Percentiles rank a stretch among this genome's conserved stretches.
These are phyloP conservation scores for Warburgia ugandensis DNA, from an alignment of 164 flowering plant genomes.

Conservation along the genomic window DNA sequence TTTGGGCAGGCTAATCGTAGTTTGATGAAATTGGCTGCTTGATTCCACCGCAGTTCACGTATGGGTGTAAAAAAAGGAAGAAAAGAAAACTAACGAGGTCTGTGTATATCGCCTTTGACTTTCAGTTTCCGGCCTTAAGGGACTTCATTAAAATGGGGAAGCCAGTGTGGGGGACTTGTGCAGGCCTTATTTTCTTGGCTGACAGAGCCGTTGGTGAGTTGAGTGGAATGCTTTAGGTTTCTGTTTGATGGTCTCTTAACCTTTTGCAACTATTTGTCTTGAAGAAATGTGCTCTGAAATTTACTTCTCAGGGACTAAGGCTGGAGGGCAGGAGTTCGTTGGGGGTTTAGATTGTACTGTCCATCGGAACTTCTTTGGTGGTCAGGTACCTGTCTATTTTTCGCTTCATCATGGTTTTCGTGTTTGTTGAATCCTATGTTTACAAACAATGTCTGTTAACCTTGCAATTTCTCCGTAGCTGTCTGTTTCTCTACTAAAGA, in stretches of 20 bases:
- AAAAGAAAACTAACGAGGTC: neutral
- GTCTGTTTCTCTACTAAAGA: too few relatives aligned
- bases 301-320: constrained; percentile 64
- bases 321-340: constrained; percentile 79
- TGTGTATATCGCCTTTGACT: neutral
- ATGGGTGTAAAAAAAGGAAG: neutral
- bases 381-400: constrained; percentile 53
- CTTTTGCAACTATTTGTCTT: neutral
- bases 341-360: constrained; percentile 94
- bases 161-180: constrained; percentile 99
- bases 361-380: constrained; percentile 89
- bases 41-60: neutral
- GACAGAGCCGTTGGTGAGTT: constrained; percentile 65
- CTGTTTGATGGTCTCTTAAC: neutral
- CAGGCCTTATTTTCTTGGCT: constrained; percentile 93
- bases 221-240: neutral
- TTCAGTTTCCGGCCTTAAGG: constrained; percentile 87
- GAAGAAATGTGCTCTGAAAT: neutral
- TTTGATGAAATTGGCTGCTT: neutral
- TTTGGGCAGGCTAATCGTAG: neutral
- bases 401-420: too few relatives aligned
- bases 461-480: too few relatives aligned
- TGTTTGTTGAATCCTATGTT: too few relatives aligned
- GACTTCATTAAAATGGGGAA: constrained; percentile 88
- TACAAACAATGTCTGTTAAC: too few relatives aligned